Percentiles rank a stretch among this genome's conserved stretches.
These are phyloP conservation scores for Solanum chacoense DNA, from an alignment of 305 asterid species.

Conservation along the genomic window DNA sequence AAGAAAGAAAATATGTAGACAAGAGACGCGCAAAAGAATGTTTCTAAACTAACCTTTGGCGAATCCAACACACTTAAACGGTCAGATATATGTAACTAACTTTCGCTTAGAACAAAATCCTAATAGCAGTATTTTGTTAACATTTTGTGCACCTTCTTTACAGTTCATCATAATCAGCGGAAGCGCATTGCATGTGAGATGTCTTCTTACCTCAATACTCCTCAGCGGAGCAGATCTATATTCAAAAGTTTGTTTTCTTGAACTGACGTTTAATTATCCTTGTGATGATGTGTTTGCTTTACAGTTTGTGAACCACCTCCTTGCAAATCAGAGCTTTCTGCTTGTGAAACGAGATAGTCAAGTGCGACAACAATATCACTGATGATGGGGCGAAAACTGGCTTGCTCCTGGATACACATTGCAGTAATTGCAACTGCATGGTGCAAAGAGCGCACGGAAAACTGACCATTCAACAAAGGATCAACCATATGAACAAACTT, in stretches of 20 bases:
- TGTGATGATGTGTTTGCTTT: constrained; percentile 10
- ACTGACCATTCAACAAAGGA: constrained; percentile 43
- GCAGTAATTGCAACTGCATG: constrained; percentile 61
- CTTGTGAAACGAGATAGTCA: constrained; percentile 50
- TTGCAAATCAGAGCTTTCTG: constrained; percentile 18
- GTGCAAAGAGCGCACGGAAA: constrained; percentile 43
- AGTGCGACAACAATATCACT: constrained; percentile 68
- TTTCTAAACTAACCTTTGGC: not conserved
- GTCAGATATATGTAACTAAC: not conserved
- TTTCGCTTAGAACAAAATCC: not conserved
- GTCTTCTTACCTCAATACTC: not conserved
- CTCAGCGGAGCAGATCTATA: constrained; percentile 3
- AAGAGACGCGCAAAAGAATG: not conserved
- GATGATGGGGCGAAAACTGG: constrained; percentile 46
- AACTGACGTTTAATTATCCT: constrained; percentile 5
- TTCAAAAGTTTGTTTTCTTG: not conserved
- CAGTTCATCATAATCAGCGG: not conserved
- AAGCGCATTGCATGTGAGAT: not conserved
- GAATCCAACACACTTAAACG: not conserved
- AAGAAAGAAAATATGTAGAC: not conserved
- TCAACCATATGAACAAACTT: constrained; percentile 51
- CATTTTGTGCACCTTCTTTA: not conserved
- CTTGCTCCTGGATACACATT: constrained; percentile 74
- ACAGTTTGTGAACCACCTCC: not conserved
- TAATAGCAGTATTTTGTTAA: not conserved